phyloP scores from a whole-genome alignment of 352 stramenopile genomes.

The Lagenidium giganteum region DNA sequence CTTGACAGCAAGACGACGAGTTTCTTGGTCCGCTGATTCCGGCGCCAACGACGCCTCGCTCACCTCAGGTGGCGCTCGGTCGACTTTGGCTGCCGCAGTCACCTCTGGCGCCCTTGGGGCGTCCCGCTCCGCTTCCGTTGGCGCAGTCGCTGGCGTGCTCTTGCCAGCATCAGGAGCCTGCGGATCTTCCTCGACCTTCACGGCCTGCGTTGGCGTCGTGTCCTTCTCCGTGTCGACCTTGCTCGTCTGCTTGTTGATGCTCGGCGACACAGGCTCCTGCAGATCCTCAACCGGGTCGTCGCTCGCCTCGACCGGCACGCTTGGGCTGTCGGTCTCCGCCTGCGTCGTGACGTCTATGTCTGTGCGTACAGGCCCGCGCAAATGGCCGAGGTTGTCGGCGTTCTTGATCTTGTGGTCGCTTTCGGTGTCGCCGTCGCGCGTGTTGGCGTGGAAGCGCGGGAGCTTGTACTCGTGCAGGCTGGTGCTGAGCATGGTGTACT shows the following conservation, averaged over 20 bases:
- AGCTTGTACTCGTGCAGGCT: slow-evolving; percentile 7
- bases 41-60: neutral
- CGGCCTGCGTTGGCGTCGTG: neutral
- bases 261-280: no score
- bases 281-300: no score
- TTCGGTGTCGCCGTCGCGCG: slow-evolving; percentile 1
- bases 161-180: neutral
- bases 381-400: no score
- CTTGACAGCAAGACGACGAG: slow-evolving; percentile 36
- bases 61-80: neutral
- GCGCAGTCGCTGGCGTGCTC: no score
- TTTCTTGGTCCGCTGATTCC: slow-evolving; percentile 33
- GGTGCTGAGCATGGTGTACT: slow-evolving; percentile 45
- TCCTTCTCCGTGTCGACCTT: no score
- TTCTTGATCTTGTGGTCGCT: no score
- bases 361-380: no score
- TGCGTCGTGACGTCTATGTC: neutral
- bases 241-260: no score
- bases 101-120: neutral
- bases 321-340: neutral
- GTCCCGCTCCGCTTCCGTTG: no score
- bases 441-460: slow-evolving; percentile 3
- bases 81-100: neutral
- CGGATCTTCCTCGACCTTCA: neutral
- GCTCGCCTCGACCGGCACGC: no score